Percentiles rank a stretch among this genome's conserved stretches.
These are phyloP conservation scores for Annulohypoxylon maeteangense DNA, from an alignment of 495 filamentous ascomycete genomes.

Conservation along the genomic window DNA sequence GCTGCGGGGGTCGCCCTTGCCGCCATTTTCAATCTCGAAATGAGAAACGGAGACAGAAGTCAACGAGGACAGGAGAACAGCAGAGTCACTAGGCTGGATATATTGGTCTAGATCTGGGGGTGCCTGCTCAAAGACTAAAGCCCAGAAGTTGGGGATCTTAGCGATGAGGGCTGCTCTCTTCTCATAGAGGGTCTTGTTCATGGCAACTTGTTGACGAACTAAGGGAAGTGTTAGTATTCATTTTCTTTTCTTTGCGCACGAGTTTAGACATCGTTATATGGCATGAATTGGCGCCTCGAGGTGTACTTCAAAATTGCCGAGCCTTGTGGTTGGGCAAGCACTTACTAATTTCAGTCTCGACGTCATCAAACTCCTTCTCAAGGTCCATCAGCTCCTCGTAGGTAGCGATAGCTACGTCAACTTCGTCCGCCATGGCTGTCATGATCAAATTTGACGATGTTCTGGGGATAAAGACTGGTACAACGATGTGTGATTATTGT, in stretches of 20 bases:
- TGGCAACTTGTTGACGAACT: conserved; percentile 68
- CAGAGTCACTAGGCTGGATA: conserved; percentile 81
- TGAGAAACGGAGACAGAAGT: conserved; percentile 72
- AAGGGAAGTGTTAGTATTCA: conserved; percentile 26
- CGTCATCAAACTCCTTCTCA: conserved; percentile 76
- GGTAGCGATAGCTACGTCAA: conserved; percentile 56
- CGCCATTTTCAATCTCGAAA: conserved; percentile 75
- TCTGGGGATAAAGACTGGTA: not conserved
- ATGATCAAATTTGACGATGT: not conserved
- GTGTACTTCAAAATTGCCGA: not conserved
- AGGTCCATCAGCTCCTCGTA: conserved; percentile 70
- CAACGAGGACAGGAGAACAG: conserved; percentile 70
- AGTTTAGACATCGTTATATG: not conserved
- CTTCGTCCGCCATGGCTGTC: conserved; percentile 54
- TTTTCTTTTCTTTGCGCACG: not conserved
- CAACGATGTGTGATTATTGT: not conserved
- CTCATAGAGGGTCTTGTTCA: conserved; percentile 70
- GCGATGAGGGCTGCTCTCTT: conserved; percentile 74
- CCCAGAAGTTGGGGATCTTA: conserved; percentile 86
- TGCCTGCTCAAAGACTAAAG: conserved; percentile 83
- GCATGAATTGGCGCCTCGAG: not conserved
- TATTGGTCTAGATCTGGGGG: conserved; percentile 84
- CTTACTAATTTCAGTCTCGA: conserved; percentile 76
- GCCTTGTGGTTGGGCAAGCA: conserved; percentile 10
- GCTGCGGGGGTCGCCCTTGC: conserved; percentile 70